Base-by-base conservation (phyloP, 1,284 basidiomycete species). In the Melampsora larici-populina region DNA sequence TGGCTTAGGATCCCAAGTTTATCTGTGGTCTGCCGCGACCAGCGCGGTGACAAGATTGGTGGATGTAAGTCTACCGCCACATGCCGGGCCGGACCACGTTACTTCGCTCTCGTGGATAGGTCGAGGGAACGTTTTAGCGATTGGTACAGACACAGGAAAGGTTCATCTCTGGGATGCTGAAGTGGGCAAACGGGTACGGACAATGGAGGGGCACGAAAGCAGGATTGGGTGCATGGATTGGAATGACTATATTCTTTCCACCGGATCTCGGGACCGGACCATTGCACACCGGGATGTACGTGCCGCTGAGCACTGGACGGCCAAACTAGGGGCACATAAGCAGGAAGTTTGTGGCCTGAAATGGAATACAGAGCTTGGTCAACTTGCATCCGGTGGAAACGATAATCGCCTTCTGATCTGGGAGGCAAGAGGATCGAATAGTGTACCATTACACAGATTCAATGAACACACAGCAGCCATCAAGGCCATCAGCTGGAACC, bases 331-430 rank as follows among this genome's bases (percentile, higher is more conserved):
- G 0, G 93, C 91, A 0, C 95, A 98, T 84, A 88, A 91, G 67
- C 97, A 99, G 83, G 96, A 99, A 84, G 94, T 99, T 2, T 99
- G 97, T 83, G 96, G 97, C 0, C 86, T 99, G 64, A 91, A 93
- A 79, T 99, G 95, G 96, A 95, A 92, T 81, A 51, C 46, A 8
- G 85, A 87, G 70, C 86, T 87, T 7, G 90, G 91, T 70, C 90
- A 89, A 80, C 88, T 99, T 1, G 96, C 96, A 4, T 94, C 92
- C 79, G 96, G 97, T 0, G 96, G 96, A 0, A 99, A 99, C 84
- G 97, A 99, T 85, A 99, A 99, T 86, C 96, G 97, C 85, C 91
- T 99, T 11, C 94, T 93, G 81, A 93, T 99, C 74, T 99, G 96
- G 94, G 73, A 76, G 21, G 21, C 51, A 4, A 40, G 40, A 21